Evolutionary conservation across 1,284 basidiomycete genomes (phyloP), one percentile per base, ranked within the genome.

Genomic region (Crucibulum parvulum): DNA sequence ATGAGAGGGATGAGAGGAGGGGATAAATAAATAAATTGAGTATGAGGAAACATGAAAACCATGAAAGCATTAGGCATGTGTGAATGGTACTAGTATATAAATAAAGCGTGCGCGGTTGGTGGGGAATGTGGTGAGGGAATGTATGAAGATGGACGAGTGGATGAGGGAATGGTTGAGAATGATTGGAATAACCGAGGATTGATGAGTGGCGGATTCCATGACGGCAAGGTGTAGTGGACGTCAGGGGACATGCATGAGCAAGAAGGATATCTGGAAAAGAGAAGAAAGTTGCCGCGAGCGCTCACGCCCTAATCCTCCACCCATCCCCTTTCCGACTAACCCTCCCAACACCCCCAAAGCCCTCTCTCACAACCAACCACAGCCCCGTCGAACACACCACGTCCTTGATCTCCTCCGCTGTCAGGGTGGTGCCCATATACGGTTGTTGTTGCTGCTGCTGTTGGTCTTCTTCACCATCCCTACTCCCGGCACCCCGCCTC

Each of bases 371-470:
- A 37, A 97, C 91, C 53, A 99, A 78, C 93, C 96, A 98, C 75
- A 99, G 80, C 13, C 89, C 93, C 1, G 95, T 98, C 46, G 90
- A 91, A 64, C 90, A 92, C 56, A 98, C 87, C 18, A 96, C 85
- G 76, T 99, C 96, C 78, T 98, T 98, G 74, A 98, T 89, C 76
- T 98, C 95, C 75, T 98, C 96, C 53, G 94, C 91, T 1, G 90
- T 93, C 54, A 98, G 77, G 37, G 86, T 78, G 18, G 92, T 74
- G 31, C 84, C 87, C 13, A 77, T 55, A 58, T 75, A 73, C 37
- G 68, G 66, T 54, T 56, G 37, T 39, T 51, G 66, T 54, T 56
- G 37, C 41, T 51, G 41, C 36, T 10, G 43, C 46, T 41, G 60
- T 37, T 34, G 37, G 35, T 34, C 53, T 46, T 41, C 61, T 43